phyloP scores from a whole-genome alignment of 1,139 yeast genomes.

The Yarrowia galli region DNA sequence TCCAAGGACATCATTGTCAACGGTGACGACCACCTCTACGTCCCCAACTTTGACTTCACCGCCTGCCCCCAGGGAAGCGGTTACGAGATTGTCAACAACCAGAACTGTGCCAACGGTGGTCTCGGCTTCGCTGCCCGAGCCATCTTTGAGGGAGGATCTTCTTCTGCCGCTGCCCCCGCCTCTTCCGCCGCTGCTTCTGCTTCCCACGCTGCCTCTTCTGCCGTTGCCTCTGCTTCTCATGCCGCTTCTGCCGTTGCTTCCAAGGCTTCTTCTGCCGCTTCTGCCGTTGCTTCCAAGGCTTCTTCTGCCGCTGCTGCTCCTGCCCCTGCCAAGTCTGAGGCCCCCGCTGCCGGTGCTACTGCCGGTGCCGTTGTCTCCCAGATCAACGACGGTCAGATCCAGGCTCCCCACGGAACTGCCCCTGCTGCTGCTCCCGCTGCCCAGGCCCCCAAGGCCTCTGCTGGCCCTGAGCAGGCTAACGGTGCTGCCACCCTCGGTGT shows the following conservation, averaged over 20 bases:
- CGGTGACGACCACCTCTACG: conserved; percentile 28
- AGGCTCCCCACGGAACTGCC: conserved; percentile 27
- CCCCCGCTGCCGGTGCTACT: background rate
- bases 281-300: background rate
- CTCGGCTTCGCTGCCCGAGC: conserved; percentile 16
- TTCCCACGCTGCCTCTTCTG: conserved; percentile 6
- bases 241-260: conserved; percentile 17
- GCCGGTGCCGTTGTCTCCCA: conserved; percentile 23
- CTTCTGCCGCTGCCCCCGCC: conserved; percentile 14
- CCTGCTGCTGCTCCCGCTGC: background rate
- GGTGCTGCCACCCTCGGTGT: conserved; percentile 32
- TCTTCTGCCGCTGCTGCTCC: background rate
- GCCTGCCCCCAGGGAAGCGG: conserved; percentile 25
- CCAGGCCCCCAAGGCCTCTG: conserved; percentile 12
- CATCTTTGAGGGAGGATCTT: background rate
- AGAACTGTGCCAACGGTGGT: background rate
- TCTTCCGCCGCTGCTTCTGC: conserved; percentile 18
- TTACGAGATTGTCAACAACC: conserved; percentile 6
- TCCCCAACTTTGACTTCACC: conserved; percentile 20
- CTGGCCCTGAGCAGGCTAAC: conserved; percentile 36
- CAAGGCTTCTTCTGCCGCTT: background rate
- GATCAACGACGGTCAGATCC: conserved; percentile 38
- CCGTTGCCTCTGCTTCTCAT: background rate
- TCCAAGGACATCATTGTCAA: conserved; percentile 16
- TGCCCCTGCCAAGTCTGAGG: conserved; percentile 1